Conservation (phyloP, 73 alveolate species). For the Paraurostyla sp. region DNA sequence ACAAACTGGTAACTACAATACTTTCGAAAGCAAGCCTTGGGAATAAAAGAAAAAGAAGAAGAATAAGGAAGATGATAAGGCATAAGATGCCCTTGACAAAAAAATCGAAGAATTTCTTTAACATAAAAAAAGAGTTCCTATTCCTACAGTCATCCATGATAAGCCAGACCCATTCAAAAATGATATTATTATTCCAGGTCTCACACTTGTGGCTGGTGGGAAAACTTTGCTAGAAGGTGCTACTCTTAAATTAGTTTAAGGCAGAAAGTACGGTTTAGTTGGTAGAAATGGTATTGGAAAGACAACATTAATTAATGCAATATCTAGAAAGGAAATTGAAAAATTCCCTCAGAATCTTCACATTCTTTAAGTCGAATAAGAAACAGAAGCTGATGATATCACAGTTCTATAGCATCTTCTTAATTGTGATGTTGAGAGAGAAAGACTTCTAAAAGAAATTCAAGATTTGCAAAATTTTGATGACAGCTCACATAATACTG, state of each 20-base stretch:
- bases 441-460: constrained; percentile 82
- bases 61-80: constrained; percentile 67
- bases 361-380: constrained; percentile 97
- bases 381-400: constrained; percentile 88
- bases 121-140: constrained; percentile 87
- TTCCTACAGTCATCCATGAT: constrained; percentile 90
- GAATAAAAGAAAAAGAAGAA: constrained; percentile 76
- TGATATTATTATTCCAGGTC: constrained; percentile 91
- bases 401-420: constrained; percentile 90
- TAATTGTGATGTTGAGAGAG: constrained; percentile 95
- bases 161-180: constrained; percentile 86
- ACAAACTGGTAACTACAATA: constrained; percentile 75
- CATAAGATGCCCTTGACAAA: constrained; percentile 91
- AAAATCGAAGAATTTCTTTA: constrained; percentile 84
- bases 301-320: constrained; percentile 97
- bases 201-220: constrained; percentile 97
- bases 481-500: constrained; percentile 59
- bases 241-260: constrained; percentile 88
- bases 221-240: constrained; percentile 97
- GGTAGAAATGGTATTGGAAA: constrained; percentile 99
- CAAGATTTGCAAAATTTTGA: constrained; percentile 66
- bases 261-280: constrained; percentile 97
- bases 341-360: constrained; percentile 92
- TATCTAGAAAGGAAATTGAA: constrained; percentile 96
- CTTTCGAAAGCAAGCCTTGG: constrained; percentile 78